A percentile compares a stretch with the other conserved stretches of the same genome.
Conservation (phyloP, 805 yeast genomes). For the Hagleromyces aurorensis region DNA sequence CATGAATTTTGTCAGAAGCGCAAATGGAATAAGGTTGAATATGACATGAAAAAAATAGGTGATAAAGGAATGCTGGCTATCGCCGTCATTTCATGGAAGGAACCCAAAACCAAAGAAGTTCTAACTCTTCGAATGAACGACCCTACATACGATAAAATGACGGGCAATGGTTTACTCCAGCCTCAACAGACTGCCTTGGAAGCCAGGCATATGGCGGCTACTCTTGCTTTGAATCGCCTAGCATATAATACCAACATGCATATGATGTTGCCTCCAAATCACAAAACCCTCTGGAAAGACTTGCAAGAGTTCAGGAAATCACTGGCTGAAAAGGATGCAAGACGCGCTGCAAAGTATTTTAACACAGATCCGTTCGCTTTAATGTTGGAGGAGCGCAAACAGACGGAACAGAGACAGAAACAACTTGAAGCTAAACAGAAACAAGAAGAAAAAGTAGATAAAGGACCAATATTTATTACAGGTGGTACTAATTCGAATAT, state of each 20-base stretch:
- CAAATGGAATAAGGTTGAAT: constrained; percentile 83
- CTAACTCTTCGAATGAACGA: constrained; percentile 49
- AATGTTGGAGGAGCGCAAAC: constrained; percentile 47
- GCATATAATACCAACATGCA: constrained; percentile 76
- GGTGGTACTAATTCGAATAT: too few species aligned
- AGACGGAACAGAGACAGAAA: constrained; percentile 36
- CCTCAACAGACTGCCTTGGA: constrained; percentile 80
- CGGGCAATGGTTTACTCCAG: constrained; percentile 41
- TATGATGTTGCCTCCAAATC: constrained; percentile 80
- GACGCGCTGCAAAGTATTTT: constrained; percentile 45
- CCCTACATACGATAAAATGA: constrained; percentile 34
- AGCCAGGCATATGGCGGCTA: constrained; percentile 86
- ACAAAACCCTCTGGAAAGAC: constrained; percentile 68
- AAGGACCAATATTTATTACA: constrained; percentile 40
- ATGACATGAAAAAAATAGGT: constrained; percentile 52
- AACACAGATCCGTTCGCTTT: constrained; percentile 72
- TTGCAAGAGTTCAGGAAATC: constrained; percentile 54
- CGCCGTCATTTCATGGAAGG: constrained; percentile 58
- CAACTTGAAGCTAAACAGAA: constrained; percentile 40
- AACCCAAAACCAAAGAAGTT: constrained; percentile 72
- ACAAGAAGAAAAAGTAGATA: constrained; percentile 43
- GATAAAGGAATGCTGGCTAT: constrained; percentile 56
- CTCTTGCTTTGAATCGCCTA: constrained; percentile 73
- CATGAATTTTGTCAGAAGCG: constrained; percentile 83
- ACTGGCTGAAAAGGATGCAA: constrained; percentile 39